Base-by-base conservation (phyloP, 2,329 filamentous ascomycete genomes). In the Scytalidium lignicola region DNA sequence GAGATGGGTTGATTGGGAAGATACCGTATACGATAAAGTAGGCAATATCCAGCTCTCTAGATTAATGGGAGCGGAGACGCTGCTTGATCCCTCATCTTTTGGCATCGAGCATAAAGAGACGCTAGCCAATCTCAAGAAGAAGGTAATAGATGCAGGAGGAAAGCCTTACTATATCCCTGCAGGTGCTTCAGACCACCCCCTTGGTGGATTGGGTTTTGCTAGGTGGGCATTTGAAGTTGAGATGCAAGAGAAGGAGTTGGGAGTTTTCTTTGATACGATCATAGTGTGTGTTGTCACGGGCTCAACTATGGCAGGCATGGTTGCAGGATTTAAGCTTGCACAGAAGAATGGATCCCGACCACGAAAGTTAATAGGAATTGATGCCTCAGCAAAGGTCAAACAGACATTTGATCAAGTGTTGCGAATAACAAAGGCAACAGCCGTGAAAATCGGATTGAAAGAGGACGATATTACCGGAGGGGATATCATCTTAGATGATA, bases 111-210 rank as follows among this genome's bases (percentile, higher is more conserved):
- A 88, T 67, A 86, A 86, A 67, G 65, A 68, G 1, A 83, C 81
- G 0, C 73, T 84, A 3, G 71, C 74, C 44, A 65, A 71, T 1
- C 69, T 85, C 3, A 72, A 75, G 40, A 67, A 74, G 13, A 78
- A 83, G 59, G 74, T 83, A 15, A 66, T 70, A 50, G 63, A 58
- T 1, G 62, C 62, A 1, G 84, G 82, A 0, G 74, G 75, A 32
- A 82, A 78, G 62, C 82, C 85, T 0, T 89, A 88, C 61, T 85
- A 84, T 60, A 86, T 88, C 55, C 85, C 85, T 3, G 83, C 84
- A 0, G 85, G 85, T 0, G 84, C 84, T 1, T 85, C 80, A 0
- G 83, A 87, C 62, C 85, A 88, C 62, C 81, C 82, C 0, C 71
- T 87, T 0, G 85, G 85, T 2, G 85, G 85, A 0, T 64, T 88